phyloP scores from a whole-genome alignment of 2,329 filamentous ascomycete genomes.

The Cadophora gregata region DNA sequence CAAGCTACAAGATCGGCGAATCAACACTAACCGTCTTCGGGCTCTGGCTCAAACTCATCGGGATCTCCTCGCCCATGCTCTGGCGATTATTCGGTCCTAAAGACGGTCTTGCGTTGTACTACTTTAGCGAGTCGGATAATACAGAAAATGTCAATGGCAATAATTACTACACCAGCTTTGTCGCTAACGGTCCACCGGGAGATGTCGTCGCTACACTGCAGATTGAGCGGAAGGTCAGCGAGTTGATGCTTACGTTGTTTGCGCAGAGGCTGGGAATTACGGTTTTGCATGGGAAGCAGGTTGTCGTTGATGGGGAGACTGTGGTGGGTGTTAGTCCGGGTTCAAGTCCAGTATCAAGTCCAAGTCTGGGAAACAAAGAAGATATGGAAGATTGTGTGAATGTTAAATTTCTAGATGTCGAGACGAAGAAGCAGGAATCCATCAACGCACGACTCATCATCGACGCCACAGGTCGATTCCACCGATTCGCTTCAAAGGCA shows the following conservation, averaged over 20 bases:
- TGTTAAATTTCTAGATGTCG: slow-evolving; percentile 18
- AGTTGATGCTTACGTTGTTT: slow-evolving; percentile 40
- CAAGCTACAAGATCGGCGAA: slow-evolving; percentile 41
- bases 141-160: no score
- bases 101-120: slow-evolving; percentile 41
- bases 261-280: slow-evolving; percentile 39
- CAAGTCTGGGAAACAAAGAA: no score
- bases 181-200: slow-evolving; percentile 33
- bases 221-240: slow-evolving; percentile 40
- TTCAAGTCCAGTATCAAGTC: no score
- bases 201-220: slow-evolving; percentile 35
- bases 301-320: slow-evolving; percentile 8
- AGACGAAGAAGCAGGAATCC: slow-evolving; percentile 18
- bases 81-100: slow-evolving; percentile 39
- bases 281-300: slow-evolving; percentile 37
- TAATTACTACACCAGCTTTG: slow-evolving; percentile 31
- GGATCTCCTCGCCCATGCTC: slow-evolving; percentile 30
- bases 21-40: slow-evolving; percentile 37
- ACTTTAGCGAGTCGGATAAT: slow-evolving; percentile 29
- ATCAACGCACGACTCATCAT: slow-evolving; percentile 33
- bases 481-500: slow-evolving; percentile 34
- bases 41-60: slow-evolving; percentile 34
- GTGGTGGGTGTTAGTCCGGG: not conserved
- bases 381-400: not conserved
- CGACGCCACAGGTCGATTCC: slow-evolving; percentile 39